Base-by-base conservation (phyloP, 441 rosid species). In the Sinapis alba region DNA sequence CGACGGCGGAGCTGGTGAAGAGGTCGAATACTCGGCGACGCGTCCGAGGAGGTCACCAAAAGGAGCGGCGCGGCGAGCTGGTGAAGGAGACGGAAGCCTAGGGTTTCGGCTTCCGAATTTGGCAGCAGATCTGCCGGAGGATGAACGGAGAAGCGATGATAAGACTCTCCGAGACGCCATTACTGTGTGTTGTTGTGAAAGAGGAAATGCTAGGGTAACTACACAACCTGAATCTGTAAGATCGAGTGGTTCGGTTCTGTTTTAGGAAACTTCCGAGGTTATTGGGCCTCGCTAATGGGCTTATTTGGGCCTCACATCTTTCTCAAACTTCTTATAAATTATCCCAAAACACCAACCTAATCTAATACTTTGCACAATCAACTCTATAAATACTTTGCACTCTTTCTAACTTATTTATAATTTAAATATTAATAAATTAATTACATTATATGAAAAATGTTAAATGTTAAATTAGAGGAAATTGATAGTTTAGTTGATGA, bases 91-190 rank as follows among this genome's bases (percentile, higher is more conserved):
- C 1, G 82, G 20, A 11, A 82, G 79, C 12, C 73, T 72, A 3
- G 93, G 24, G 73, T 64, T 80, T 0, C 86, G 63, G 38, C 71
- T 26, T 0, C 84, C 65, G 6, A 75, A 75, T 68, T 75, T 86
- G 70, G 88, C 68, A 2, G 82, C 13, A 20, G 90, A 91, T 87
- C 95, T 94, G 68, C 90, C 86, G 20, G 90, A 69, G 28, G 96
- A 83, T 7, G 96, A 89, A 59, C 95, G 95, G 80, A 91, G 84
- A 57, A 95, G 83, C 9, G 94, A 79, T 9, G 91, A 83, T 57
- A 93, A 70, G 65, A 90, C 74, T 66, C 93, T 80, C 81, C 99
- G 93, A 1, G 93, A 84, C 88, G 99, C 97, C 99, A 94, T 94
- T 21, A 81, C 27, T 38, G 30, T 21, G 69, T 84, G 67, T 86